Percentiles rank a stretch among this genome's conserved stretches.
These are phyloP conservation scores for Pythium dissimile DNA, from an alignment of 352 stramenopile genomes.

Conservation along the genomic window DNA sequence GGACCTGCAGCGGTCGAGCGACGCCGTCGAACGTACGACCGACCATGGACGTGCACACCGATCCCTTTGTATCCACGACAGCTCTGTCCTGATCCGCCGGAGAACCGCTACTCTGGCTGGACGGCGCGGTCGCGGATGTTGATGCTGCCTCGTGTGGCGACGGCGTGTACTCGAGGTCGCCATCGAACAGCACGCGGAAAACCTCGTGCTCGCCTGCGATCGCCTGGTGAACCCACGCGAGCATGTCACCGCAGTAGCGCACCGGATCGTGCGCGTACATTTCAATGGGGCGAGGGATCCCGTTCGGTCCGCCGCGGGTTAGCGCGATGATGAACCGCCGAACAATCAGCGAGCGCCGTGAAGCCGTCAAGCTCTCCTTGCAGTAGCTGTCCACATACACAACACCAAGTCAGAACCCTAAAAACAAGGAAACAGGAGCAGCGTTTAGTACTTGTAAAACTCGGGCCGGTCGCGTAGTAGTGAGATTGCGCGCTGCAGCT, in stretches of 20 bases:
- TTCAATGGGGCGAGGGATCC: slow-evolving; percentile 80
- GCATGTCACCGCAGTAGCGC: slow-evolving; percentile 87
- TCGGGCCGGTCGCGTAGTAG: slow-evolving; percentile 61
- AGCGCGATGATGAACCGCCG: slow-evolving; percentile 75
- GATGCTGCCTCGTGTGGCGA: neutral
- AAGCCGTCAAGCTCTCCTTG: slow-evolving; percentile 67
- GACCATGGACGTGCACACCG: slow-evolving; percentile 44
- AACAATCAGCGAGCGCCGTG: slow-evolving; percentile 53
- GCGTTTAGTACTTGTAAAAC: slow-evolving; percentile 64
- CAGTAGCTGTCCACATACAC: slow-evolving; percentile 49
- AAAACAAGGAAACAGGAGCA: neutral
- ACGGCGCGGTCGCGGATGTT: neutral
- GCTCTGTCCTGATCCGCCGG: too few species aligned
- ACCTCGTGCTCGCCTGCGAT: slow-evolving; percentile 83
- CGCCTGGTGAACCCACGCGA: slow-evolving; percentile 86
- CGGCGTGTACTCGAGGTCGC: slow-evolving; percentile 39
- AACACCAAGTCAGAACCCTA: neutral
- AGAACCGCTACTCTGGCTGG: too few species aligned
- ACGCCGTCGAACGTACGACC: slow-evolving; percentile 58
- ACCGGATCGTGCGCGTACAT: slow-evolving; percentile 85
- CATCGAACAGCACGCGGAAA: slow-evolving; percentile 72
- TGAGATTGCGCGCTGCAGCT: slow-evolving; percentile 65
- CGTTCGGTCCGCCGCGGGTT: slow-evolving; percentile 65
- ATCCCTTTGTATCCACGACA: too few species aligned
- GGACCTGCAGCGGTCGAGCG: slow-evolving; percentile 52